phyloP scores from a whole-genome alignment of 2,329 filamentous ascomycete genomes.

The Sarocladium kiliense region DNA sequence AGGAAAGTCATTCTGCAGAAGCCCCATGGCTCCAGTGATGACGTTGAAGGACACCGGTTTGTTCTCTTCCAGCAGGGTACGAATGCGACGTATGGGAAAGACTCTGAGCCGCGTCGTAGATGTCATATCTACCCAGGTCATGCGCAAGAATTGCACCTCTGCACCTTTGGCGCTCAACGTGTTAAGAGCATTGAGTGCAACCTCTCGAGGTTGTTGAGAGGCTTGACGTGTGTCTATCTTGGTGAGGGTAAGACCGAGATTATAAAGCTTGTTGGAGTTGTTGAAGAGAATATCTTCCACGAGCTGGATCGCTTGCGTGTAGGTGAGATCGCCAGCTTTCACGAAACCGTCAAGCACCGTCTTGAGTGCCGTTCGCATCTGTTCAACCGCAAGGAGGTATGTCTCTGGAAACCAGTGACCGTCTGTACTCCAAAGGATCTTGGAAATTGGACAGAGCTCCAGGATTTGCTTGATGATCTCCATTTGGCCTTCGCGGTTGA shows the following conservation, averaged over 20 bases:
- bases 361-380: conserved; percentile 66
- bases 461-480: conserved; percentile 65
- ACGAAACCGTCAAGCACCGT: conserved; percentile 65
- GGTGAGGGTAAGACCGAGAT: conserved; percentile 39
- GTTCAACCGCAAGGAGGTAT: conserved; percentile 65
- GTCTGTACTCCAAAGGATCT: conserved; percentile 76
- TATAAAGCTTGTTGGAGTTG: conserved; percentile 73
- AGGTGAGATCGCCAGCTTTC: conserved; percentile 54
- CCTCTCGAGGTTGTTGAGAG: background rate
- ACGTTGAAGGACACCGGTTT: conserved; percentile 51
- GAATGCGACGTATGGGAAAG: conserved; percentile 57
- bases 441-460: conserved; percentile 69
- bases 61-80: conserved; percentile 37
- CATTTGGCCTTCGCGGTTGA: conserved; percentile 73
- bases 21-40: conserved; percentile 56
- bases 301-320: conserved; percentile 56
- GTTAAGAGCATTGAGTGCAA: background rate
- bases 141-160: conserved; percentile 59
- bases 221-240: background rate
- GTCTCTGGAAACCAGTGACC: conserved; percentile 77
- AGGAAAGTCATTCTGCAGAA: conserved; percentile 46
- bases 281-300: conserved; percentile 67
- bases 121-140: conserved; percentile 79
- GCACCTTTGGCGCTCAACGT: background rate
- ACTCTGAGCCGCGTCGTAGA: conserved; percentile 61